phyloP scores from a whole-genome alignment of 495 filamentous ascomycete species.

The Glonium stellatum region DNA sequence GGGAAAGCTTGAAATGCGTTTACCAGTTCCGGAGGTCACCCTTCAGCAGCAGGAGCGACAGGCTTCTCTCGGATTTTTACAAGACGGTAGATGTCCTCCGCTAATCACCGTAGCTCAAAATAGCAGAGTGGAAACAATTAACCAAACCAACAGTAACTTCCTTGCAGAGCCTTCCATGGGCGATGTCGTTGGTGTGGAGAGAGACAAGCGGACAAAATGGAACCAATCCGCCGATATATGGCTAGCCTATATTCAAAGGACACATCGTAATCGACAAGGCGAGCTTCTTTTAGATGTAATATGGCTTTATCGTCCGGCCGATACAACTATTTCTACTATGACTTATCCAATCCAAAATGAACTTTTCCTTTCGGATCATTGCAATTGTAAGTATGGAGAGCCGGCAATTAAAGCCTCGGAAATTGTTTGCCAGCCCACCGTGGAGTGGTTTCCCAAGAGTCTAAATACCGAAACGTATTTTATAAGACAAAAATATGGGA shows the following conservation, averaged over 20 bases:
- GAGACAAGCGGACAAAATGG: constrained; percentile 54
- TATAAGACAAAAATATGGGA: constrained; percentile 59
- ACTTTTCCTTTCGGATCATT: constrained; percentile 70
- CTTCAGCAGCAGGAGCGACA: constrained; percentile 5
- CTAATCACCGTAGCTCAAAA: no score
- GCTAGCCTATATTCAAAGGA: constrained; percentile 61
- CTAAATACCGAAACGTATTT: constrained; percentile 45
- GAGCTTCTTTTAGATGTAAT: constrained; percentile 49
- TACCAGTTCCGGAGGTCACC: constrained; percentile 2
- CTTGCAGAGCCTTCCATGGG: constrained; percentile 29
- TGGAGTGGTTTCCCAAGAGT: constrained; percentile 49
- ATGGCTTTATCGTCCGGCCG: constrained; percentile 64
- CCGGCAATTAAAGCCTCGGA: constrained; percentile 41
- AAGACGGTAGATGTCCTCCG: neutral
- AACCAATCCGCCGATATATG: constrained; percentile 40
- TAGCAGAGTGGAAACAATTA: neutral
- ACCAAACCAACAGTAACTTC: no score
- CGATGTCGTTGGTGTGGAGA: constrained; percentile 45
- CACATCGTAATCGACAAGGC: constrained; percentile 31
- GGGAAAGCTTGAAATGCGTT: constrained; percentile 33
- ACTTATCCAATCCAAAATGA: constrained; percentile 63
- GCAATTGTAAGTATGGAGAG: constrained; percentile 51
- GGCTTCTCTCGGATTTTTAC: constrained; percentile 2
- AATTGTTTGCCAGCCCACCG: constrained; percentile 45
- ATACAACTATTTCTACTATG: constrained; percentile 58